A percentile compares a stretch with the other conserved stretches of the same genome.
Conservation (phyloP, 2,329 filamentous ascomycete species). For the Mollisia scopiformis region DNA sequence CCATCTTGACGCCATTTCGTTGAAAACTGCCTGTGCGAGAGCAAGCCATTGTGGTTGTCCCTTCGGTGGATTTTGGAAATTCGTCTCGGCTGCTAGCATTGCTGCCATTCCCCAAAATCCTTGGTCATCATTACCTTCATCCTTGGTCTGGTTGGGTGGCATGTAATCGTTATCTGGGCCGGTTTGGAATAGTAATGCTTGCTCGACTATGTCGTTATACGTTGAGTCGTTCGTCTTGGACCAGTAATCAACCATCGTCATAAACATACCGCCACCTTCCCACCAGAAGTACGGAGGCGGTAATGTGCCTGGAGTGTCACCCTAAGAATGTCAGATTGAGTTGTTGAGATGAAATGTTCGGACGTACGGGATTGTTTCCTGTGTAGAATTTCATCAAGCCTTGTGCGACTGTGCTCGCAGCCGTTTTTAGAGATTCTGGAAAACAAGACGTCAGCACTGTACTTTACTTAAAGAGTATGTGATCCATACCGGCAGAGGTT, state of each 20-base stretch:
- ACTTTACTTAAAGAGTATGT: not conserved
- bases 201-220: slow-evolving; percentile 68
- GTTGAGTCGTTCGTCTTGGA: slow-evolving; percentile 73
- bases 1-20: slow-evolving; percentile 75
- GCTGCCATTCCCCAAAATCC: slow-evolving; percentile 74
- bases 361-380: slow-evolving; percentile 49
- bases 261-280: slow-evolving; percentile 75
- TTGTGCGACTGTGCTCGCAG: slow-evolving; percentile 43
- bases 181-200: slow-evolving; percentile 74
- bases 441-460: not conserved
- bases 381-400: slow-evolving; percentile 55
- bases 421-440: slow-evolving; percentile 38
- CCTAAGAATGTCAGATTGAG: slow-evolving; percentile 29
- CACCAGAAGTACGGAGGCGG: slow-evolving; percentile 58
- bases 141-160: slow-evolving; percentile 70
- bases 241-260: slow-evolving; percentile 80
- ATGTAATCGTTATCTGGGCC: slow-evolving; percentile 76
- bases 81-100: slow-evolving; percentile 71
- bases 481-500: slow-evolving; percentile 29
- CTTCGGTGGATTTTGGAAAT: slow-evolving; percentile 57
- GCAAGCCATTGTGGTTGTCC: slow-evolving; percentile 68
- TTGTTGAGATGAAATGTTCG: not conserved
- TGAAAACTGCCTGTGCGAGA: slow-evolving; percentile 79
- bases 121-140: slow-evolving; percentile 75
- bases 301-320: slow-evolving; percentile 52